These are phyloP conservation scores for Allium cepa DNA, from an alignment of 106 monocot genomes.

Conservation along the genomic window DNA sequence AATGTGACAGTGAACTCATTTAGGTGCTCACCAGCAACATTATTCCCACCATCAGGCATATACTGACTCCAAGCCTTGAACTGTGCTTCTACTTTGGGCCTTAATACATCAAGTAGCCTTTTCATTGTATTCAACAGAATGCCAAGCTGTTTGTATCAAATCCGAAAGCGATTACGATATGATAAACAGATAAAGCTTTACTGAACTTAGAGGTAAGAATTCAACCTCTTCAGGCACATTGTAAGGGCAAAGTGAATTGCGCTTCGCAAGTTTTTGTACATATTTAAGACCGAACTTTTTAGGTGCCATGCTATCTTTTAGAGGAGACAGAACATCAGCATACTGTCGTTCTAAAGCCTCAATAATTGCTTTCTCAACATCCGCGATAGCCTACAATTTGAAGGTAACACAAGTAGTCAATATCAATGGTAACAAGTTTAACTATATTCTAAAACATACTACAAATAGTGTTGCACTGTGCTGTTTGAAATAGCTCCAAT, in stretches of 20 bases:
- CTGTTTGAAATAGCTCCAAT: too few relatives aligned
- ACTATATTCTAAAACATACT: too few relatives aligned
- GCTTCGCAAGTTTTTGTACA: slow-evolving; percentile 87
- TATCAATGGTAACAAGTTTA: too few relatives aligned
- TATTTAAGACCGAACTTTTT: slow-evolving; percentile 99
- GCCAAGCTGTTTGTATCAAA: slow-evolving; percentile 42
- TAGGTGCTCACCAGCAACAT: slow-evolving; percentile 67
- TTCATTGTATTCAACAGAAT: slow-evolving; percentile 92
- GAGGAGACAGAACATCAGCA: slow-evolving; percentile 76
- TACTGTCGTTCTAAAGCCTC: slow-evolving; percentile 92
- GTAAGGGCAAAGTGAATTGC: slow-evolving; percentile 59
- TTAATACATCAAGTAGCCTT: slow-evolving; percentile 79
- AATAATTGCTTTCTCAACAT: slow-evolving; percentile 90
- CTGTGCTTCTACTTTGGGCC: slow-evolving; percentile 75
- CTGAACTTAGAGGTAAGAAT: not conserved
- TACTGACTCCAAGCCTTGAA: slow-evolving; percentile 93
- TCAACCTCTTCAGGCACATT: slow-evolving; percentile 73
- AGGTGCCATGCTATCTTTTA: slow-evolving; percentile 78
- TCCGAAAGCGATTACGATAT: too few relatives aligned
- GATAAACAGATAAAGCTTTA: slow-evolving; percentile 9
- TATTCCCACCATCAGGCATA: slow-evolving; percentile 64
- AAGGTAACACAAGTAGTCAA: slow-evolving; percentile 9
- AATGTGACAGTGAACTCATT: slow-evolving; percentile 82
- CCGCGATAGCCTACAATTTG: slow-evolving; percentile 77
- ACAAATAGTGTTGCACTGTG: too few relatives aligned